Conservation (phyloP, 345 rosid species). For the Camelina sativa region DNA sequence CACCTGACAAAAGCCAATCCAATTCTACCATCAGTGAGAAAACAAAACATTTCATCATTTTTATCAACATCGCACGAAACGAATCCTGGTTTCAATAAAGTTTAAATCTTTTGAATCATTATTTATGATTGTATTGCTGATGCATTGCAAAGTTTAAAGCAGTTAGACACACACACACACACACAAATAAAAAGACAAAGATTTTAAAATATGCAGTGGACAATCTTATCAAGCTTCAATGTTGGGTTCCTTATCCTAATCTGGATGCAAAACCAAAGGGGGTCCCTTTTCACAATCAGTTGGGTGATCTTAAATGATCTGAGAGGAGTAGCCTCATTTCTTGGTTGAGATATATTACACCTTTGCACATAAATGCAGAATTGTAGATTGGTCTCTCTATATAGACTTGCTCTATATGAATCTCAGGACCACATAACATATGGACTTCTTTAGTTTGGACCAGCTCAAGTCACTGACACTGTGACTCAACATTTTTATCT, state of each 20-base stretch:
- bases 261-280: conserved; percentile 10
- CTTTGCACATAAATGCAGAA: conserved; percentile 38
- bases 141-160: neutral
- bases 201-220: conserved; percentile 18
- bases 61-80: neutral
- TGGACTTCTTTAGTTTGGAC: conserved; percentile 33
- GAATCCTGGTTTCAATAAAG: neutral
- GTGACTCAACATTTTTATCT: conserved; percentile 19
- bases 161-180: neutral
- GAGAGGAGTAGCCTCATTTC: conserved; percentile 19
- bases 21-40: conserved; percentile 45
- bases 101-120: conserved; percentile 26
- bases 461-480: conserved; percentile 42
- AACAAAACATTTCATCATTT: conserved; percentile 37
- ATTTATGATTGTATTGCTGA: neutral
- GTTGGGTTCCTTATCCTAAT: conserved; percentile 37
- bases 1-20: conserved; percentile 44
- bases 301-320: conserved; percentile 37
- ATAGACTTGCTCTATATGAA: conserved; percentile 31
- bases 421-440: conserved; percentile 41
- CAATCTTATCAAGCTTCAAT: conserved; percentile 40
- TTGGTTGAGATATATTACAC: conserved; percentile 33
- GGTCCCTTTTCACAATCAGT: conserved; percentile 33
- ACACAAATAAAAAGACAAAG: conserved; percentile 2
- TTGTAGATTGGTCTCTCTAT: conserved; percentile 37